phyloP scores from a whole-genome alignment of 129 eudicot genomes.

The Helianthus tuberosus region DNA sequence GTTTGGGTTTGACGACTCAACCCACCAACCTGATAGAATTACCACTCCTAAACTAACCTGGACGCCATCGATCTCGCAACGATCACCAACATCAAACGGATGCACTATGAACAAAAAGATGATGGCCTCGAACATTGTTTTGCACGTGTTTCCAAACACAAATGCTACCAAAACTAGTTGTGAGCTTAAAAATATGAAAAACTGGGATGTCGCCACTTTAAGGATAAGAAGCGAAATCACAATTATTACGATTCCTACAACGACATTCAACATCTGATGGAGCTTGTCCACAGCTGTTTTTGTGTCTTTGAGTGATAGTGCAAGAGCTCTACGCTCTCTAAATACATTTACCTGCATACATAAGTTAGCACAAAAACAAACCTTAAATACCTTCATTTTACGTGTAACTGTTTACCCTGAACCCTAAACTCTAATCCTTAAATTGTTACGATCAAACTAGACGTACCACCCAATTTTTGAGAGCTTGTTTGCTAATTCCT shows the following conservation, averaged over 20 bases:
- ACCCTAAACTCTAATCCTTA: no score
- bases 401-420: no score
- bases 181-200: conserved; percentile 47
- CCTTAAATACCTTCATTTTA: no score
- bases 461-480: conserved; percentile 69
- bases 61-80: conserved; percentile 56
- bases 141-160: conserved; percentile 59
- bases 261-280: conserved; percentile 46
- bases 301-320: conserved; percentile 56
- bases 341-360: conserved; percentile 45
- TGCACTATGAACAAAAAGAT: conserved; percentile 56
- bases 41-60: conserved; percentile 31
- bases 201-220: conserved; percentile 44
- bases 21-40: no score
- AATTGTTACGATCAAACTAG: background rate
- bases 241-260: conserved; percentile 37
- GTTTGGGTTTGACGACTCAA: background rate
- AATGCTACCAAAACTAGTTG: conserved; percentile 52
- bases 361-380: no score
- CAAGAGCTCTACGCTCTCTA: conserved; percentile 52
- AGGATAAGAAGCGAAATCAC: conserved; percentile 51
- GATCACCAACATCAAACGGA: conserved; percentile 66
- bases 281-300: conserved; percentile 61
- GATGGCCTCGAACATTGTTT: conserved; percentile 53
- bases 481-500: conserved; percentile 47